Conservation (phyloP, 208 protist genomes). For the Trypanosoma platydactyli region DNA sequence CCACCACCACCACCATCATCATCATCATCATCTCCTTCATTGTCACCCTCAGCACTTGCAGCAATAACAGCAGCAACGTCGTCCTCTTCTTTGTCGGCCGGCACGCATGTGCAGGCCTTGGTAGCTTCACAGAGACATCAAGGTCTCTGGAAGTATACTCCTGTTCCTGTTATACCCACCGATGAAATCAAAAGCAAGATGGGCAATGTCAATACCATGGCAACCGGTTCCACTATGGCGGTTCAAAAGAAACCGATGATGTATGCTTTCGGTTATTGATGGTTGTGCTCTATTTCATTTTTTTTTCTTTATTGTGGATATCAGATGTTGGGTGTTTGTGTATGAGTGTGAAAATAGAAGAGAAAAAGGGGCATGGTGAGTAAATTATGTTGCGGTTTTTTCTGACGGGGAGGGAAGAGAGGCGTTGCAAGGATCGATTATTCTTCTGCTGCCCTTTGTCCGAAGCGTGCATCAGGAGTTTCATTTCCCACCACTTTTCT, state of each 20-base stretch:
- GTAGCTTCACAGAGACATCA: background rate
- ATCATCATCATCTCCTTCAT: background rate
- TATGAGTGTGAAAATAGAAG: background rate
- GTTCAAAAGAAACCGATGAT: background rate
- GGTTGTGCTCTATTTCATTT: too few species aligned
- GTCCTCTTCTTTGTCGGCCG: too few species aligned
- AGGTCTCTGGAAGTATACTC: background rate
- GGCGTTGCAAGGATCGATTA: too few species aligned
- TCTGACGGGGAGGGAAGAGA: too few species aligned
- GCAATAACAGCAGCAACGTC: too few species aligned
- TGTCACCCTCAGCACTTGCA: background rate
- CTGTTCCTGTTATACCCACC: background rate
- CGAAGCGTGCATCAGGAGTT: too few species aligned
- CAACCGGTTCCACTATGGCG: background rate
- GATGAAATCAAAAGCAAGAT: too few species aligned
- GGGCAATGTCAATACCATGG: background rate
- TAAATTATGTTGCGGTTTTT: too few species aligned
- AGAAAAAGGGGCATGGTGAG: too few species aligned
- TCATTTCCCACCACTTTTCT: too few species aligned
- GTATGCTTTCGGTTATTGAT: constrained; percentile 13
- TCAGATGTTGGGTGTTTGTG: background rate
- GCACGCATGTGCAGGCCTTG: background rate
- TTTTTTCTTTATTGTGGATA: background rate
- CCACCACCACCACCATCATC: background rate
- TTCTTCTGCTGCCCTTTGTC: too few species aligned